Evolutionary conservation across 495 filamentous ascomycete genomes (phyloP).

Genomic region (Talaromyces adpressus): DNA sequence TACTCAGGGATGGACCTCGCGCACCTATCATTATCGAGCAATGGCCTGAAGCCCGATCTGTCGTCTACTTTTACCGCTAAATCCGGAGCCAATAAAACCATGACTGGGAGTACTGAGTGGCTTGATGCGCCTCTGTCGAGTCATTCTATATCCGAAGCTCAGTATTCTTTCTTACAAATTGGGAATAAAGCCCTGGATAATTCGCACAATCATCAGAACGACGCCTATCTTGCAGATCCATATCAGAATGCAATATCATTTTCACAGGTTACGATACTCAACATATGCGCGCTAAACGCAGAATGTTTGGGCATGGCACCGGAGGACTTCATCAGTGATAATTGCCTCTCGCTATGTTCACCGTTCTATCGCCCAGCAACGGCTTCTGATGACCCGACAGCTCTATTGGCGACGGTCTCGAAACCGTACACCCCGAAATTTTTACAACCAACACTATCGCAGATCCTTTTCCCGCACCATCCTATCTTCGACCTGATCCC

Average conservation of each 20-base stretch:
- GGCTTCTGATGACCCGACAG: slow-evolving; percentile 16
- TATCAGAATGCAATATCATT: background rate
- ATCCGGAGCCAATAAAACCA: background rate
- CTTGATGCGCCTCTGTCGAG: background rate
- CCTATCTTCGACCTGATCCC: slow-evolving; percentile 37
- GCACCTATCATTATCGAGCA: background rate
- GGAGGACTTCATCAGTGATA: slow-evolving; percentile 15
- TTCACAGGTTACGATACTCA: background rate
- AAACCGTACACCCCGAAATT: slow-evolving; percentile 24
- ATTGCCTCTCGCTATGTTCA: slow-evolving; percentile 15
- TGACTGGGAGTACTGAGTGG: background rate
- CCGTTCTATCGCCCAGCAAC: slow-evolving; percentile 28
- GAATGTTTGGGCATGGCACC: slow-evolving; percentile 22
- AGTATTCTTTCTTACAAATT: background rate
- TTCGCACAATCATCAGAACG: background rate
- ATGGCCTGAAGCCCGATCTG: background rate
- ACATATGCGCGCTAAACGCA: slow-evolving; percentile 31
- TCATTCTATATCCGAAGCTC: background rate
- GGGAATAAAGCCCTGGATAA: background rate
- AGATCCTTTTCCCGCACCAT: slow-evolving; percentile 39
- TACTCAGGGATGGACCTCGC: background rate
- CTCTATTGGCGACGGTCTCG: slow-evolving; percentile 16
- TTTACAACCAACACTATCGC: slow-evolving; percentile 35
- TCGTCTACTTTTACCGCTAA: background rate
- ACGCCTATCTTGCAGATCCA: background rate